Conservation (phyloP, 2,329 filamentous ascomycete genomes). For the Zymoseptoria passerinii region DNA sequence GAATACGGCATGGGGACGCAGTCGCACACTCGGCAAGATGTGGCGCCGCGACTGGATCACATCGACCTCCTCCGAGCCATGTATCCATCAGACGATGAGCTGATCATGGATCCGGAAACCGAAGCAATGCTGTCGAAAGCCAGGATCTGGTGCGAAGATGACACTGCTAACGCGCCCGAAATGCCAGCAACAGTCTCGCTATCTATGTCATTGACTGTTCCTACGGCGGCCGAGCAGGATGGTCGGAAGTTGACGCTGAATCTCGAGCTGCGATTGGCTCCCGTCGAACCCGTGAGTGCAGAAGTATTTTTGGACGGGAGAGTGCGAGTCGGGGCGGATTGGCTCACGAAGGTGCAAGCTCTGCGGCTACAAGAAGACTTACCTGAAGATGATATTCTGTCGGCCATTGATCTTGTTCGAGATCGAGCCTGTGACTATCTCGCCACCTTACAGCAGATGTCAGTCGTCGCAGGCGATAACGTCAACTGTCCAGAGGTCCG, state of each 20-base stretch:
- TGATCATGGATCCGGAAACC: conserved; percentile 19
- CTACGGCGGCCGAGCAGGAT: neutral
- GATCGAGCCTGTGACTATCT: conserved; percentile 25
- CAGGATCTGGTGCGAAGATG: conserved; percentile 12
- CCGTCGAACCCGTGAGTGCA: conserved; percentile 5
- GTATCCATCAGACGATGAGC: conserved; percentile 38
- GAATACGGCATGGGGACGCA: neutral
- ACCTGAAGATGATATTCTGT: conserved; percentile 39
- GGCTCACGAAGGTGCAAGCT: conserved; percentile 46
- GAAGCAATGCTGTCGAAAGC: conserved; percentile 4
- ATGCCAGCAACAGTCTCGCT: conserved; percentile 3
- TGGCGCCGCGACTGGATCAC: conserved; percentile 13
- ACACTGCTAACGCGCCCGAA: neutral
- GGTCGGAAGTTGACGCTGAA: conserved; percentile 28
- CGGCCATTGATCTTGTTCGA: conserved; percentile 39
- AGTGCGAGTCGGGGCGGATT: conserved; percentile 36
- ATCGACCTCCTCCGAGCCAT: conserved; percentile 48
- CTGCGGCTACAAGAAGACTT: conserved; percentile 34
- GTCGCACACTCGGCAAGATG: neutral
- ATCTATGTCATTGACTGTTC: neutral
- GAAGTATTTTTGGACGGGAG: conserved; percentile 34
- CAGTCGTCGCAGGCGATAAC: neutral
- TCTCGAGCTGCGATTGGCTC: conserved; percentile 30
- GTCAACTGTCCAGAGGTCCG: conserved; percentile 36
- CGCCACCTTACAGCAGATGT: conserved; percentile 16